phyloP scores from a whole-genome alignment of 1,139 yeast species.

The Pichia sp. region DNA sequence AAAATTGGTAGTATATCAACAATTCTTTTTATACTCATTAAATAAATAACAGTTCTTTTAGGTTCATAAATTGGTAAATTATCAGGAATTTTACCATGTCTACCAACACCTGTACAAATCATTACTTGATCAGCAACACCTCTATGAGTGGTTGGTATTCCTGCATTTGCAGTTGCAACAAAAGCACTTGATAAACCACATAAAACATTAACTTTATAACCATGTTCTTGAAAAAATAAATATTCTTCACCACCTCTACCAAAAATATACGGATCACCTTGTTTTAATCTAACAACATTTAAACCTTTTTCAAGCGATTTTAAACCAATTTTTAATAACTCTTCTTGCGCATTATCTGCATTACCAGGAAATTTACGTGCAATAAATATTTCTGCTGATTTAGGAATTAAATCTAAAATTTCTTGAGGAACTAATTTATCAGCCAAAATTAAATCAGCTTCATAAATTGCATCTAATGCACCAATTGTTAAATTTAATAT shows the following conservation, averaged over 20 bases:
- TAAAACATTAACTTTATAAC: conserved; percentile 64
- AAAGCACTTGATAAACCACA: conserved; percentile 92
- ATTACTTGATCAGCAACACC: conserved; percentile 90
- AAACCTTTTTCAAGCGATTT: conserved; percentile 58
- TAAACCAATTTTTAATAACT: conserved; percentile 65
- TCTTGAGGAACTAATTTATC: conserved; percentile 91
- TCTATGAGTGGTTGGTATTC: conserved; percentile 88
- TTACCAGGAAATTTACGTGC: conserved; percentile 96
- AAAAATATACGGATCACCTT: conserved; percentile 95
- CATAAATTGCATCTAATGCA: conserved; percentile 72
- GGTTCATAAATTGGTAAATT: conserved; percentile 65
- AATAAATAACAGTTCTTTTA: conserved; percentile 75
- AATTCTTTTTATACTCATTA: conserved; percentile 88
- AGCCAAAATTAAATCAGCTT: conserved; percentile 80
- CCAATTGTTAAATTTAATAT: conserved; percentile 77
- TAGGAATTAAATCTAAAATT: conserved; percentile 75
- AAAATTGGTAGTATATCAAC: conserved; percentile 59
- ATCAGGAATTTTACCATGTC: conserved; percentile 71
- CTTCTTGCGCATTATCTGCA: conserved; percentile 90
- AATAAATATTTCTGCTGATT: conserved; percentile 66
- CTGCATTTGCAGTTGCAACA: conserved; percentile 81
- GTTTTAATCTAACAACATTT: conserved; percentile 83
- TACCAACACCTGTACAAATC: conserved; percentile 92
- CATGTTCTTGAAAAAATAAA: conserved; percentile 57
- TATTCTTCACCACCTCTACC: conserved; percentile 97